Base-by-base conservation (phyloP, 805 yeast genomes). In the Candida broadrunensis region DNA sequence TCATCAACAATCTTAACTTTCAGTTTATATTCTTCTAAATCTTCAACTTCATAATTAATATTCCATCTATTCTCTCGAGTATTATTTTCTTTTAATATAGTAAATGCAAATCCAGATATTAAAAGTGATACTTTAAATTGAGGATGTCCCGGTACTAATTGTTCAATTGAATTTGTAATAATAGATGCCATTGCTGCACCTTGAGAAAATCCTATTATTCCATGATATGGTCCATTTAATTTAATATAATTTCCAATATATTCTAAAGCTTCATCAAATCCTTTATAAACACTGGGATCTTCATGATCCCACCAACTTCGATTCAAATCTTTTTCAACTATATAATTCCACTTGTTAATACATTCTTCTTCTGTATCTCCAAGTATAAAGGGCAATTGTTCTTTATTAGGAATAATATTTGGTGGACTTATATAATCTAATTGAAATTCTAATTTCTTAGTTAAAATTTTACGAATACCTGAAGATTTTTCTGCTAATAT, bases 121-220 rank as follows among this genome's bases (percentile, higher is more conserved):
- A 62, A 43, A 5, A 64, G 41, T 5, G 67, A 54, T 24, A 66
- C 45, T 29, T 54, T 47, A 39, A 67, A 55, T 18, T 48, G 49
- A 4, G 57, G 59, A 34, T 60, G 60, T 2, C 29, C 33, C 1
- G 67, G 65, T 3, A 56, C 29, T 23, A 51, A 43, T 34, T 43
- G 41, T 5, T 46, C 44, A 12, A 66, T 49, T 9, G 42, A 40
- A 37, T 56, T 63, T 37, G 60, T 52, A 6, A 63, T 37, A 4
- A 62, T 50, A 3, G 64, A 52, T 3, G 70, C 48, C 65, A 69
- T 58, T 7, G 67, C 65, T 2, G 72, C 72, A 23, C 75, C 75
- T 46, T 70, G 75, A 19, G 70, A 63, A 39, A 68, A 70, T 3
- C 74, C 75, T 26, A 70, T 49, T 17, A 70, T 52, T 0, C 73